Evolutionary conservation across 2,329 filamentous ascomycete species (phyloP), one percentile per base, ranked within the genome.

Genomic region (Plectosphaerella cucumerina): DNA sequence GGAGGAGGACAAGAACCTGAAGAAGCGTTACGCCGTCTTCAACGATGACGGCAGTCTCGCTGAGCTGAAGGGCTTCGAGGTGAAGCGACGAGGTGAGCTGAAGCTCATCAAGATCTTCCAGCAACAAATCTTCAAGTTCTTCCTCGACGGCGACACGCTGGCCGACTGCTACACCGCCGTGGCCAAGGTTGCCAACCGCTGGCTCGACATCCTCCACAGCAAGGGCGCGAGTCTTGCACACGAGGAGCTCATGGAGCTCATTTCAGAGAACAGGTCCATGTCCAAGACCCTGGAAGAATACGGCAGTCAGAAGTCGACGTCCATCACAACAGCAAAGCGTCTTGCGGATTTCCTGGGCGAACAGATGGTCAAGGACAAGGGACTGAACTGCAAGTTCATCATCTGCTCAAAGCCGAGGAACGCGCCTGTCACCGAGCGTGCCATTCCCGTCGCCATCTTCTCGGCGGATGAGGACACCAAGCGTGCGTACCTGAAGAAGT

Each of bases 21-120:
- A 99, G 76, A 99, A 99, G 73, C 85, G 94, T 64, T 99, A 99
- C 66, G 94, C 95, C 39, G 94, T 99, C 4, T 99, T 99, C 81
- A 99, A 99, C 63, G 89, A 97, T 55, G 94, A 99, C 62, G 94
- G 95, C 37, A 96, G 87, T 67, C 77, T 99, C 48, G 94, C 94
- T 14, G 94, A 99, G 66, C 70, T 99, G 64, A 99, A 99, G 65
- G 94, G 94, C 6, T 99, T 99, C 64, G 94, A 99, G 64, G 86
- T 99, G 58, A 99, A 99, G 76, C 86, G 94, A 66, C 83, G 94
- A 81, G 94, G 94, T 76, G 94, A 99, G 72, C 75, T 99, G 60
- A 99, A 99, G 73, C 85, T 99, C 60, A 99, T 99, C 81, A 99
- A 99, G 72, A 99, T 97, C 65, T 99, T 99, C 68, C 94, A 99